A percentile compares a stretch with the other conserved stretches of the same genome.
These are phyloP conservation scores for Fusarium oligoseptatum DNA, from an alignment of 2,329 filamentous ascomycete species.

Conservation along the genomic window DNA sequence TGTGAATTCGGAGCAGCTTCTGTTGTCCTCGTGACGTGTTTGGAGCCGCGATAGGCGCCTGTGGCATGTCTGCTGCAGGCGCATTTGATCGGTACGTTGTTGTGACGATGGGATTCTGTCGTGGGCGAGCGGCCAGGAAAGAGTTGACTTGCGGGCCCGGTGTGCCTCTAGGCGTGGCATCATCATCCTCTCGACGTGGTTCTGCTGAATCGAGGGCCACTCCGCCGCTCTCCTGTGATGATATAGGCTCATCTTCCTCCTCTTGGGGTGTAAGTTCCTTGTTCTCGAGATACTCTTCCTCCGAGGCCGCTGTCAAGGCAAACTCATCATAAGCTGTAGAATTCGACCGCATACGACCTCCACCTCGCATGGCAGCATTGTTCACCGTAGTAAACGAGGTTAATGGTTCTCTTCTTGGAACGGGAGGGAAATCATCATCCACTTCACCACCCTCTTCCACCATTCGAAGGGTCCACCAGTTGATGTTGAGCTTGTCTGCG, in stretches of 20 bases:
- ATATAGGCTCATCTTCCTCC: constrained; percentile 58
- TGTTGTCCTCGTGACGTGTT: constrained; percentile 71
- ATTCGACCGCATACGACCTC: constrained; percentile 71
- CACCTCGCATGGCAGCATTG: constrained; percentile 79
- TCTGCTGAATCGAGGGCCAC: constrained; percentile 46
- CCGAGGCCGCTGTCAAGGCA: constrained; percentile 79
- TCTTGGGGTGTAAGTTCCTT: constrained; percentile 76
- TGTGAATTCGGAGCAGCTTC: constrained; percentile 79
- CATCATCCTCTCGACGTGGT: constrained; percentile 44
- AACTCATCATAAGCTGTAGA: constrained; percentile 88
- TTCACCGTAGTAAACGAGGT: constrained; percentile 86
- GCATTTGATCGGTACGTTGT: constrained; percentile 70
- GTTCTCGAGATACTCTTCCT: constrained; percentile 77
- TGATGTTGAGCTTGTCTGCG: constrained; percentile 78
- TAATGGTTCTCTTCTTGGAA: constrained; percentile 81
- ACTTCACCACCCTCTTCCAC: constrained; percentile 87
- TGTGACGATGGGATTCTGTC: constrained; percentile 71
- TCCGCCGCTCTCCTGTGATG: constrained; percentile 48
- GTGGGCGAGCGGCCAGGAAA: constrained; percentile 52
- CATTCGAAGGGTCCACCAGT: constrained; percentile 86
- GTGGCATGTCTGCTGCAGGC: constrained; percentile 69
- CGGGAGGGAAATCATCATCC: constrained; percentile 85
- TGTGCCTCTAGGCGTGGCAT: constrained; percentile 44
- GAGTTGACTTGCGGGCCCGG: constrained; percentile 50
- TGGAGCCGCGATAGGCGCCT: constrained; percentile 58